Evolutionary conservation across 495 filamentous ascomycete genomes (phyloP).

Genomic region (Lasiosphaeria ovina): DNA sequence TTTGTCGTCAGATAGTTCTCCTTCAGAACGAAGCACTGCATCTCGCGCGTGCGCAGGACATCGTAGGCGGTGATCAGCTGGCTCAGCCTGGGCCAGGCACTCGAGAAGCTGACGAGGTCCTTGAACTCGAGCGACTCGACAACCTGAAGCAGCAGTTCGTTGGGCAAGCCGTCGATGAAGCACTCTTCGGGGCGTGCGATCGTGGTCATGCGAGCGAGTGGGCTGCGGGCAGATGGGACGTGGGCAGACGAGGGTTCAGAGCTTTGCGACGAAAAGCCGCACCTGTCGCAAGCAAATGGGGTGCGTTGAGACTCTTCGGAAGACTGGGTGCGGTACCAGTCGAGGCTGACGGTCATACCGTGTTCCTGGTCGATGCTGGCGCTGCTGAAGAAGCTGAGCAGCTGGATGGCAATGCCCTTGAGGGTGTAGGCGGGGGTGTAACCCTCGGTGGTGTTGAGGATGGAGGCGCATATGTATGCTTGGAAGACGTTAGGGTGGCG

Average conservation of each 20-base stretch:
- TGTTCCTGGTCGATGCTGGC: conserved; percentile 44
- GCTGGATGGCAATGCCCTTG: conserved; percentile 50
- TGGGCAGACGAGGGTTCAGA: too few relatives aligned
- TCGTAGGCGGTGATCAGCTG: conserved; percentile 37
- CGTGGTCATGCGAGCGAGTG: background rate
- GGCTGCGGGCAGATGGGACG: background rate
- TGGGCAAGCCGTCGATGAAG: conserved; percentile 30
- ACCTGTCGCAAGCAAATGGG: conserved; percentile 5
- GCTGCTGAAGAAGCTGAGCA: conserved; percentile 61
- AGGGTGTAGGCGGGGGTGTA: conserved; percentile 53
- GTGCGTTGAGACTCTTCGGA: background rate
- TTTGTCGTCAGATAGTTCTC: conserved; percentile 35
- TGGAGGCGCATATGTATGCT: conserved; percentile 49
- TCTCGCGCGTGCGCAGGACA: conserved; percentile 44
- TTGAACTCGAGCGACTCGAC: conserved; percentile 38
- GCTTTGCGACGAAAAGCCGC: conserved; percentile 1
- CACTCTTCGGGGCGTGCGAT: background rate
- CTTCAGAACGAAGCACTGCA: conserved; percentile 53
- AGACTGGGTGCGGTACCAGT: background rate
- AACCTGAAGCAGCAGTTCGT: conserved; percentile 43
- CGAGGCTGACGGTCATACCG: conserved; percentile 5
- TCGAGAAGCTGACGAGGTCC: conserved; percentile 36
- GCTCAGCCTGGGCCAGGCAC: conserved; percentile 39
- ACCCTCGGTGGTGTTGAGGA: conserved; percentile 40
- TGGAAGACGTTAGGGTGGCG: conserved; percentile 53